Evolutionary conservation across 108 stramenopile species (phyloP).

Genomic region (Skeletonema potamos): DNA sequence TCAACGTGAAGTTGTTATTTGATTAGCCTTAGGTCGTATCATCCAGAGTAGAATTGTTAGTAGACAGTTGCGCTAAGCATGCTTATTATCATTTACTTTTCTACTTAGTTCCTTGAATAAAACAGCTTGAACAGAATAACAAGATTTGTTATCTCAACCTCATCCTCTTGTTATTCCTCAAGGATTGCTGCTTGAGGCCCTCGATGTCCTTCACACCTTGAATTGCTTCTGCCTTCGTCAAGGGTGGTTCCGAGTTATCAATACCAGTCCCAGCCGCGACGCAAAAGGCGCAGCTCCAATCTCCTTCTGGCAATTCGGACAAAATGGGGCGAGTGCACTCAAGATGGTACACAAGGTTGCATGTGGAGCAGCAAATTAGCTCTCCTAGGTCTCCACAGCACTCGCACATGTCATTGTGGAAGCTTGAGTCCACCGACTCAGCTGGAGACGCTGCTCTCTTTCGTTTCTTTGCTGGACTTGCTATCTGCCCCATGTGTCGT

Average conservation of each 20-base stretch:
- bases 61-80: neutral
- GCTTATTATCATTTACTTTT: neutral
- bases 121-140: neutral
- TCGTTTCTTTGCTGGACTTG: neutral
- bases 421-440: neutral
- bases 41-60: neutral
- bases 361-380: slow-evolving; percentile 85
- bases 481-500: neutral
- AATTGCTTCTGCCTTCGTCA: neutral
- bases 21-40: neutral
- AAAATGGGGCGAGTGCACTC: slow-evolving; percentile 75
- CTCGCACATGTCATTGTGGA: slow-evolving; percentile 60
- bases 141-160: no score
- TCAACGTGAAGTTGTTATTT: neutral
- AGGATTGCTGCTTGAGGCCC: neutral
- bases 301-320: slow-evolving; percentile 45
- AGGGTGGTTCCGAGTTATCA: slow-evolving; percentile 3
- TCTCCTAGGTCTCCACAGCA: slow-evolving; percentile 60
- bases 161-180: neutral
- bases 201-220: slow-evolving; percentile 11
- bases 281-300: slow-evolving; percentile 73
- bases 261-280: slow-evolving; percentile 39
- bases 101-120: neutral
- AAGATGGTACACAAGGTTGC: slow-evolving; percentile 86
- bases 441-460: neutral